Evolutionary conservation across 192 early-diverging fungal species (phyloP).

Genomic region (Backusella sp.): DNA sequence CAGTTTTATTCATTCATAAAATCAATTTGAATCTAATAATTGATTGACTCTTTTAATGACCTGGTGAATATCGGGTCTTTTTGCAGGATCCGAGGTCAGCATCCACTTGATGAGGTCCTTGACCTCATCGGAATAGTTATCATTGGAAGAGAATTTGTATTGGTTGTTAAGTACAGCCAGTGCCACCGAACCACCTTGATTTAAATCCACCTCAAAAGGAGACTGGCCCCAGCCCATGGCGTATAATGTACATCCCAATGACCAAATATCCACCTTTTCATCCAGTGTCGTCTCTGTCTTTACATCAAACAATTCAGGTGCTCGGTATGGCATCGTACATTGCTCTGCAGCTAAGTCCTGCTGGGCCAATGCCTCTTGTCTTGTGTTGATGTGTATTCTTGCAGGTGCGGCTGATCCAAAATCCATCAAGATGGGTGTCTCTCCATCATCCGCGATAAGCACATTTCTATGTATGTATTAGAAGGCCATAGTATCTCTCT

Average conservation of each 20-base stretch:
- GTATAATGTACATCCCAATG: conserved; percentile 69
- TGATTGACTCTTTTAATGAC: conserved; percentile 1
- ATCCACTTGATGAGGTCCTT: conserved; percentile 57
- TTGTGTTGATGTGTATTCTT: conserved; percentile 49
- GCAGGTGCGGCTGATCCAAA: conserved; percentile 68
- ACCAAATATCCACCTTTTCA: conserved; percentile 79
- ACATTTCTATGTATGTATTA: conserved; percentile 47
- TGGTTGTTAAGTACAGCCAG: conserved; percentile 70
- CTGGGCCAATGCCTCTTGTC: conserved; percentile 61
- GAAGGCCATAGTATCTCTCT: neutral
- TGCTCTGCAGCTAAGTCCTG: conserved; percentile 69
- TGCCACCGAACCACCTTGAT: conserved; percentile 68
- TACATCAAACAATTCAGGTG: conserved; percentile 82
- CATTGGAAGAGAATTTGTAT: conserved; percentile 48
- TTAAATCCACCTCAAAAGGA: conserved; percentile 68
- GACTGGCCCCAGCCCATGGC: conserved; percentile 68
- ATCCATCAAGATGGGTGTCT: conserved; percentile 74
- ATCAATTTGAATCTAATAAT: neutral
- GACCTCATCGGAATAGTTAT: conserved; percentile 55
- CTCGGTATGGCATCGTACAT: conserved; percentile 74
- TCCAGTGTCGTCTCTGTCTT: conserved; percentile 57
- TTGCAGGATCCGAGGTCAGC: conserved; percentile 55
- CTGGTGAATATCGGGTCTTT: conserved; percentile 56
- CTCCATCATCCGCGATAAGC: conserved; percentile 62
- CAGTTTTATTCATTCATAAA: too few relatives aligned